A percentile compares a stretch with the other conserved stretches of the same genome.
Evolutionary conservation across 148 eudicot genomes (phyloP).

Genomic region (Agrostemma githago): DNA sequence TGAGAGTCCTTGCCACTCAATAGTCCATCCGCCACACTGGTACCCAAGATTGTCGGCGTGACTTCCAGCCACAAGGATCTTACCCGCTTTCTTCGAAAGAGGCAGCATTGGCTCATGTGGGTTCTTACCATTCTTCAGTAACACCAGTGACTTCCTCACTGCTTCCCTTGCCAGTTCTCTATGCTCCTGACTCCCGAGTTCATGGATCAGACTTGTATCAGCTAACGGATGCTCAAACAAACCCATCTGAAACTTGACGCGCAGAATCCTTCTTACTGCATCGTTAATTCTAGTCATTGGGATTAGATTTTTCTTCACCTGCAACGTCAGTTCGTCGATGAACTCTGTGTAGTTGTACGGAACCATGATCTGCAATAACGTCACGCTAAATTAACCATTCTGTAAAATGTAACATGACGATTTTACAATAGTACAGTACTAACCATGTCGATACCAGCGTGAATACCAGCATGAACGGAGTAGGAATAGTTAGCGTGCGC

Average conservation of each 20-base stretch:
- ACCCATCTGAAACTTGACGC: conserved; percentile 63
- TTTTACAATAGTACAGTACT: background rate
- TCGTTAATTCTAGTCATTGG: conserved; percentile 64
- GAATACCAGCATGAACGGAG: conserved; percentile 54
- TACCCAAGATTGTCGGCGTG: conserved; percentile 46
- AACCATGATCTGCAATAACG: conserved; percentile 55
- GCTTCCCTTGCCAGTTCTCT: conserved; percentile 49
- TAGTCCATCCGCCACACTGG: conserved; percentile 55
- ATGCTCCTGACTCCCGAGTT: conserved; percentile 54
- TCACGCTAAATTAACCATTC: no score
- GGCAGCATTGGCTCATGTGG: conserved; percentile 37
- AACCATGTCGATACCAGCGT: conserved; percentile 91
- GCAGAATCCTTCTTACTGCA: conserved; percentile 55
- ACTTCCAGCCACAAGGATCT: conserved; percentile 43
- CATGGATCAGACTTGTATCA: conserved; percentile 37
- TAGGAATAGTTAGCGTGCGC: conserved; percentile 61
- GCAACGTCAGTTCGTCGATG: conserved; percentile 35
- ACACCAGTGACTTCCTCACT: conserved; percentile 41
- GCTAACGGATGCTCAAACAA: conserved; percentile 61
- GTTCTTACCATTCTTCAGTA: conserved; percentile 33
- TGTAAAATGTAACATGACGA: background rate
- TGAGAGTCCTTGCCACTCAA: conserved; percentile 44
- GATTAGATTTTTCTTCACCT: conserved; percentile 41
- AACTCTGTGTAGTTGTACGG: conserved; percentile 47
- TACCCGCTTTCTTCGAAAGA: conserved; percentile 40